Evolutionary conservation across 2,329 filamentous ascomycete species (phyloP), one percentile per base, ranked within the genome.

Genomic region (Xylaria hypoxylon): DNA sequence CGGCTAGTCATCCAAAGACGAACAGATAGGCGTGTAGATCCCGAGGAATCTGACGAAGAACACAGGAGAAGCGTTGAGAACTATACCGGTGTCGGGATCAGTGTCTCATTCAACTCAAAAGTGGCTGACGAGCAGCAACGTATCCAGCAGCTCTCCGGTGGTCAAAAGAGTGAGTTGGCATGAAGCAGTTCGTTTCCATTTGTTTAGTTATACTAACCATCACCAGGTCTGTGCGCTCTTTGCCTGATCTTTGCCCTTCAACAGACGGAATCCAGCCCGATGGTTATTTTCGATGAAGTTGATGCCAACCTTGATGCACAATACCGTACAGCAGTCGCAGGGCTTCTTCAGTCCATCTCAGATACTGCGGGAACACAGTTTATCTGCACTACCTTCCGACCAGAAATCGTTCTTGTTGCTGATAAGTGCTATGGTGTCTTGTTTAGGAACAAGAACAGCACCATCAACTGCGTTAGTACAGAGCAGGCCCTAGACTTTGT

Each of bases 271-370:
- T 96, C 95, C 10, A 96, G 95, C 50, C 96, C 96, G 1, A 98
- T 99, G 85, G 97, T 99, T 78, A 94, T 99, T 75, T 99, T 99
- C 74, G 96, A 99, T 79, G 96, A 99, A 80, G 97, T 99, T 70
- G 96, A 99, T 77, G 96, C 96, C 79, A 99, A 99, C 78, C 87
- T 99, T 26, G 96, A 99, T 78, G 94, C 96, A 0, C 96, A 99
- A 80, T 99, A 99, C 83, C 92, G 96, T 68, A 97, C 96, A 1
- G 95, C 96, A 0, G 96, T 99, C 11, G 96, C 96, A 2, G 87
- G 92, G 63, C 92, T 98, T 82, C 86, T 99, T 24, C 85, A 95
- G 76, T 90, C 89, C 61, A 94, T 93, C 69, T 93, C 90, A 15
- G 82, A 86, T 66, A 87, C 89, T 71, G 86, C 85, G 15, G 85